Evolutionary conservation across 495 filamentous ascomycete genomes (phyloP).

Genomic region (Acidiella bohemica): DNA sequence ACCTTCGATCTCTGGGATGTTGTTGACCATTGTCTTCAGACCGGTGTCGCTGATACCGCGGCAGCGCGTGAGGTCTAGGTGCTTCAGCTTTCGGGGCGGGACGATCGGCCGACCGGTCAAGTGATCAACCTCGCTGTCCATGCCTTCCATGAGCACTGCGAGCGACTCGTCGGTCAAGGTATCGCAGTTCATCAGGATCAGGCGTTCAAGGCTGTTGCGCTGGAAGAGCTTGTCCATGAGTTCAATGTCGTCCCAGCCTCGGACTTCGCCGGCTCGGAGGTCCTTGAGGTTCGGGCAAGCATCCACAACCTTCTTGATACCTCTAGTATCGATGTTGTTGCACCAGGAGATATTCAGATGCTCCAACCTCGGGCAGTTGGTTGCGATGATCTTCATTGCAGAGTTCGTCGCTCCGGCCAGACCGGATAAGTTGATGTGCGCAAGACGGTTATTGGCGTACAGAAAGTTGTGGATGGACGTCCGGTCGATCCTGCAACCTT

Average conservation of each 20-base stretch:
- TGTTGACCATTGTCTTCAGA: constrained; percentile 50
- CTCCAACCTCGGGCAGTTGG: constrained; percentile 69
- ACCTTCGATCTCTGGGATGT: constrained; percentile 69
- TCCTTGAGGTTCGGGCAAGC: constrained; percentile 62
- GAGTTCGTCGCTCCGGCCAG: constrained; percentile 67
- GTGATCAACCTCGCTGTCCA: constrained; percentile 59
- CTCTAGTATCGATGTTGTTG: constrained; percentile 64
- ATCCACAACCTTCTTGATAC: constrained; percentile 58
- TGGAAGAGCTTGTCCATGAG: constrained; percentile 61
- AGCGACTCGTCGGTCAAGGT: constrained; percentile 63
- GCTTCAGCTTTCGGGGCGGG: constrained; percentile 62
- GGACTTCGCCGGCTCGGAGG: constrained; percentile 68
- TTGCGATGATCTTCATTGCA: constrained; percentile 74
- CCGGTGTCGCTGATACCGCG: constrained; percentile 54
- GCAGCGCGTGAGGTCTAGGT: constrained; percentile 77
- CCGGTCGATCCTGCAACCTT: constrained; percentile 78
- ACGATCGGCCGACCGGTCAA: constrained; percentile 64
- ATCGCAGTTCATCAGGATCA: constrained; percentile 64
- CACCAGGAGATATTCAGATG: constrained; percentile 88
- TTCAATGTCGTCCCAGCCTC: constrained; percentile 57
- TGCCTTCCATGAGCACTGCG: constrained; percentile 56
- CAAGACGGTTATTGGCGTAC: constrained; percentile 58
- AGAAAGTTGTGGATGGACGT: constrained; percentile 68
- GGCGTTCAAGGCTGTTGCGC: constrained; percentile 64
- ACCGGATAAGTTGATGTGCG: constrained; percentile 73